Evolutionary conservation across 164 flowering plant species (phyloP).

Genomic region (Magnolia sinica): DNA sequence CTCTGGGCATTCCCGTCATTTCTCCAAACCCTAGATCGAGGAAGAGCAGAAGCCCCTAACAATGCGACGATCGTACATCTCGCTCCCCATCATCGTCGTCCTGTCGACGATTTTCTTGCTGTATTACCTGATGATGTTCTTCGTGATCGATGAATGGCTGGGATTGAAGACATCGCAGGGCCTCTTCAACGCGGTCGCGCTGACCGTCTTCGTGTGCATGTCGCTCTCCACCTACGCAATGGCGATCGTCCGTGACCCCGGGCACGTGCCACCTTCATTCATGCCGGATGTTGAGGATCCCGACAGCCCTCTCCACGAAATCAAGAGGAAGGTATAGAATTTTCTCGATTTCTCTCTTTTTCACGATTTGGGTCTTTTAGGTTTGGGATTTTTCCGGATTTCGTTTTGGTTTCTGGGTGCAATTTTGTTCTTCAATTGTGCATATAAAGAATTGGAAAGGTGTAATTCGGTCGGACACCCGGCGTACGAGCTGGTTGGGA

Average conservation of each 20-base stretch:
- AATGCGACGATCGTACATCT: constrained; percentile 50
- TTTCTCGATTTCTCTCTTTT: background rate
- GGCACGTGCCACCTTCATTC: constrained; percentile 63
- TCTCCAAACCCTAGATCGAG: constrained; percentile 4
- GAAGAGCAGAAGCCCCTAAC: background rate
- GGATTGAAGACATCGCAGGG: constrained; percentile 80
- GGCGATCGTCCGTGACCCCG: constrained; percentile 71
- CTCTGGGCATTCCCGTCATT: background rate
- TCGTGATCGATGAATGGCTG: constrained; percentile 79
- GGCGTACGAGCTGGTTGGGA: background rate
- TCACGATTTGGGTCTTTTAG: background rate
- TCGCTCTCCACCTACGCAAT: constrained; percentile 49
- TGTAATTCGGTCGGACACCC: background rate
- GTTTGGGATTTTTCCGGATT: background rate
- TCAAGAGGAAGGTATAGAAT: constrained; percentile 81
- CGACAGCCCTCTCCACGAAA: constrained; percentile 70
- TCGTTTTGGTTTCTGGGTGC: background rate
- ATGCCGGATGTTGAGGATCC: constrained; percentile 80
- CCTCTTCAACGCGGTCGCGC: constrained; percentile 55
- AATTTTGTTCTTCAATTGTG: background rate
- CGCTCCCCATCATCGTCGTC: constrained; percentile 67
- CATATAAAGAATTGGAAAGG: background rate
- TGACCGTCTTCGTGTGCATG: constrained; percentile 54
- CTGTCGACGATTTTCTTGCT: constrained; percentile 52
- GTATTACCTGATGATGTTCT: constrained; percentile 62